Conservation (phyloP, 306 rosid genomes). For the Fragaria nilgerrensis region DNA sequence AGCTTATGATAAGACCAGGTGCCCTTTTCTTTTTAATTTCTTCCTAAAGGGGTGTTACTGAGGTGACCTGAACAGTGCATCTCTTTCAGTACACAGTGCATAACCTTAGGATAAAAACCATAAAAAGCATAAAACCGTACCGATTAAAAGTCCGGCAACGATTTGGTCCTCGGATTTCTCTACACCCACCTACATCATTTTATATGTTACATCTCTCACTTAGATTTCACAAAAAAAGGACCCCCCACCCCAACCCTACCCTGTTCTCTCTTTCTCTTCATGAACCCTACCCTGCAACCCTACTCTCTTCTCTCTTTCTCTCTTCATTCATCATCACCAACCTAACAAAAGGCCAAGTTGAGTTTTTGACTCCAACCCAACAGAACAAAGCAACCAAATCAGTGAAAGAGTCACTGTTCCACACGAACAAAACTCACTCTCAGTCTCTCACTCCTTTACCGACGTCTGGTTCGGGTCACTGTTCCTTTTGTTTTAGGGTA, state of each 20-base stretch:
- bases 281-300: conserved; percentile 20
- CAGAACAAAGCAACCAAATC: background rate
- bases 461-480: background rate
- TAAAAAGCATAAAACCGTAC: conserved; percentile 53
- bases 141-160: conserved; percentile 50
- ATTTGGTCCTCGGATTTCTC: conserved; percentile 50
- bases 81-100: conserved; percentile 42
- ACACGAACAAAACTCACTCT: background rate
- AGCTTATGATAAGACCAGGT: conserved; percentile 36
- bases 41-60: conserved; percentile 33
- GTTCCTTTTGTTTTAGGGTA: background rate
- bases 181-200: conserved; percentile 42
- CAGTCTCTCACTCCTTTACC: background rate
- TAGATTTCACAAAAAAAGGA: conserved; percentile 52
- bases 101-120: conserved; percentile 40
- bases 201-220: conserved; percentile 46
- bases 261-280: background rate
- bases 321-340: conserved; percentile 15
- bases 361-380: conserved; percentile 30
- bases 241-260: conserved; percentile 31
- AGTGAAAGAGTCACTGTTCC: conserved; percentile 3
- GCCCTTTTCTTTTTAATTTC: conserved; percentile 29
- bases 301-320: conserved; percentile 5
- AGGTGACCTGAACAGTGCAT: conserved; percentile 29
- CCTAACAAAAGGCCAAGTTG: conserved; percentile 7